These are phyloP conservation scores for Phytophthora macrochlamydospora DNA, from an alignment of 352 stramenopile species.

Conservation along the genomic window DNA sequence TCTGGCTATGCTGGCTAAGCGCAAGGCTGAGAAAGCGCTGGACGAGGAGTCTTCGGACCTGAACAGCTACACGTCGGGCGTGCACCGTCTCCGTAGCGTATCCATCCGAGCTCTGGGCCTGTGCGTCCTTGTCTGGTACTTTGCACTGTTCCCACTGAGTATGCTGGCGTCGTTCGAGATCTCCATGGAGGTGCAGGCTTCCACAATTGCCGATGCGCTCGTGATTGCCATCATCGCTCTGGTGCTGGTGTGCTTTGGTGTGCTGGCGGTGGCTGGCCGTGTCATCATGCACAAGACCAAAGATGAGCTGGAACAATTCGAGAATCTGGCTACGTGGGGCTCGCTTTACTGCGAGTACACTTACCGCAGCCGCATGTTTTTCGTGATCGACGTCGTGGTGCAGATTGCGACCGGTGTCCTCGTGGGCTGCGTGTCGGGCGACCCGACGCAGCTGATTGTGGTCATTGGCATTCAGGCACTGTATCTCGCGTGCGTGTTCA, in stretches of 20 bases:
- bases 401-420: conserved; percentile 63
- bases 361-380: conserved; percentile 71
- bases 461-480: conserved; percentile 59
- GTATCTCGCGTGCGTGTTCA: conserved; percentile 54
- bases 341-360: conserved; percentile 67
- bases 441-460: conserved; percentile 60
- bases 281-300: conserved; percentile 62
- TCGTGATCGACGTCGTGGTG: conserved; percentile 54
- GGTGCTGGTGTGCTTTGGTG: conserved; percentile 47
- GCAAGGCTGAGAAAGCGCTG: conserved; percentile 49
- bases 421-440: conserved; percentile 58
- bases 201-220: conserved; percentile 28
- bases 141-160: conserved; percentile 64
- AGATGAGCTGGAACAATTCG: conserved; percentile 59
- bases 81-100: conserved; percentile 59
- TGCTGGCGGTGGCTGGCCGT: conserved; percentile 55
- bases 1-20: conserved; percentile 55
- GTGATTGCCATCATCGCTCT: conserved; percentile 52
- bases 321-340: conserved; percentile 64
- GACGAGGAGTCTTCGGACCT: conserved; percentile 39
- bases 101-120: conserved; percentile 69
- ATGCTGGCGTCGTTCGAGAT: conserved; percentile 73
- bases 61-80: conserved; percentile 40
- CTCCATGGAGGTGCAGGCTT: conserved; percentile 61
- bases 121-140: conserved; percentile 68